These are phyloP conservation scores for Asclepias syriaca DNA, from an alignment of 257 asterid genomes.

Conservation along the genomic window DNA sequence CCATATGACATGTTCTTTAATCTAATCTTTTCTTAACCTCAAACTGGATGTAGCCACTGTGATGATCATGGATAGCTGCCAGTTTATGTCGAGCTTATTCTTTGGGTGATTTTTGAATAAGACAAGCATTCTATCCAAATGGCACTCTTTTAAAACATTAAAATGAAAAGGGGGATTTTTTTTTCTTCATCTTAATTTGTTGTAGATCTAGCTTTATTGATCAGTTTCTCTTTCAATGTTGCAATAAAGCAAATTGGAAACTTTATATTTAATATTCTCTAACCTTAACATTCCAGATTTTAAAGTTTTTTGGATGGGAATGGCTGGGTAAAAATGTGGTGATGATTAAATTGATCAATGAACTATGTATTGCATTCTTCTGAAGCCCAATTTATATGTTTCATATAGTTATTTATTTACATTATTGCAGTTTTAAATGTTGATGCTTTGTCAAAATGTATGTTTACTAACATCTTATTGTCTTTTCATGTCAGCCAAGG, in stretches of 20 bases:
- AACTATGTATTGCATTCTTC: conserved; percentile 4
- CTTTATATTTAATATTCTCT: background rate
- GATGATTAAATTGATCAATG: background rate
- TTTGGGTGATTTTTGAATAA: background rate
- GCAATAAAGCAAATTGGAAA: background rate
- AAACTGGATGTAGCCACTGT: background rate
- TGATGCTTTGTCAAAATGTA: conserved; percentile 1
- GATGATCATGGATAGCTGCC: background rate
- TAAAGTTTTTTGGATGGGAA: background rate
- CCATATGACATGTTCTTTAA: background rate
- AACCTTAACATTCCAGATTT: background rate
- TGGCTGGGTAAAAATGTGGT: background rate
- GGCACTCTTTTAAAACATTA: background rate
- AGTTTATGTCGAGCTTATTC: background rate
- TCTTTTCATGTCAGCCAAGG: conserved; percentile 58
- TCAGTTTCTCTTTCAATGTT: background rate
- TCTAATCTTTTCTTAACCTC: background rate
- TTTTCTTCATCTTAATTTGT: background rate
- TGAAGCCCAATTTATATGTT: background rate
- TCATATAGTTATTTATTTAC: background rate
- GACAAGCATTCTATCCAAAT: background rate
- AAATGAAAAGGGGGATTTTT: background rate
- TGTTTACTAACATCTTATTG: conserved; percentile 22
- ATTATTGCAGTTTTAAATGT: background rate
- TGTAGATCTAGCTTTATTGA: background rate